Evolutionary conservation across 148 eudicot genomes (phyloP).

Genomic region (Amaranthus cruentus): DNA sequence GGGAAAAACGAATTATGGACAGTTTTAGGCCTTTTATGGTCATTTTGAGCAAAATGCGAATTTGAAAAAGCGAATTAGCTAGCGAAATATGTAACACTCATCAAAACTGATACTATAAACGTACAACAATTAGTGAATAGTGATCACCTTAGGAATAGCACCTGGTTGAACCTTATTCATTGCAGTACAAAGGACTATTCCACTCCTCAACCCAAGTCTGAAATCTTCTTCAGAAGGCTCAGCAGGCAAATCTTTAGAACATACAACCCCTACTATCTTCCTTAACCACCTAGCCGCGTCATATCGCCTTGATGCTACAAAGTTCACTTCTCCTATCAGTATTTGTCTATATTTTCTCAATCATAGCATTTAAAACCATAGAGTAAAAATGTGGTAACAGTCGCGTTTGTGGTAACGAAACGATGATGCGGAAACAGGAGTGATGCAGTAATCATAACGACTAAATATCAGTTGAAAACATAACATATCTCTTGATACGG

Average conservation of each 20-base stretch:
- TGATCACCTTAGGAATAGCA: slow-evolving; percentile 60
- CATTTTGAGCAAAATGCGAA: too few relatives aligned
- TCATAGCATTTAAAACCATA: background rate
- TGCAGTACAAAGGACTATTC: slow-evolving; percentile 86
- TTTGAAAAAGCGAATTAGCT: too few relatives aligned
- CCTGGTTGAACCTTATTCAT: slow-evolving; percentile 81
- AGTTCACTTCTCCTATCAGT: slow-evolving; percentile 10
- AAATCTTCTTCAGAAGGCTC: slow-evolving; percentile 93
- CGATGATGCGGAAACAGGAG: too few relatives aligned
- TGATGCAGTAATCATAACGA: too few relatives aligned
- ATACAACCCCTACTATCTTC: slow-evolving; percentile 78
- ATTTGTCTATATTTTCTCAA: background rate
- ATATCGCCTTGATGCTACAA: slow-evolving; percentile 69
- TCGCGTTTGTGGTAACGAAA: too few relatives aligned
- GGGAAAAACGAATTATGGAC: too few relatives aligned
- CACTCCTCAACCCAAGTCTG: slow-evolving; percentile 79
- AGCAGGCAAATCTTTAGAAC: slow-evolving; percentile 86
- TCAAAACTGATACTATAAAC: background rate
- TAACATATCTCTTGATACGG: too few relatives aligned
- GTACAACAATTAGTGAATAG: background rate
- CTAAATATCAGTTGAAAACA: too few relatives aligned
- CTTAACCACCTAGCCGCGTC: slow-evolving; percentile 93
- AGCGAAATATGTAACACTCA: too few relatives aligned
- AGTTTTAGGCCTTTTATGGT: too few relatives aligned
- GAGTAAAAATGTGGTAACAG: too few relatives aligned